Evolutionary conservation across 2,329 filamentous ascomycete species (phyloP).

Genomic region (Fusarium compactum): DNA sequence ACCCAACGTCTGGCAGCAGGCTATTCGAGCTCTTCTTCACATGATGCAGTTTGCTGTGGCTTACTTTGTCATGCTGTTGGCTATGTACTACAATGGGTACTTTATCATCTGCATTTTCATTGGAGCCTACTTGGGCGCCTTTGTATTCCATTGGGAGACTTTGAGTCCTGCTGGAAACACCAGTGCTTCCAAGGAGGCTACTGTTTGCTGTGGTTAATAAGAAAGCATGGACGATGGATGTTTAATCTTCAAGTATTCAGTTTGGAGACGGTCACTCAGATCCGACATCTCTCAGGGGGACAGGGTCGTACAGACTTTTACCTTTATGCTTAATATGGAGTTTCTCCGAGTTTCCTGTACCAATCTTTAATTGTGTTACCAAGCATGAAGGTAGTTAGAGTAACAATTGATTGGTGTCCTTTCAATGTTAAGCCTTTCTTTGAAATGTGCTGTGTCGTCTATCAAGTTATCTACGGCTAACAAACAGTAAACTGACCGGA

Average conservation of each 20-base stretch:
- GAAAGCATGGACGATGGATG: background rate
- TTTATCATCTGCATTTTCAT: slow-evolving; percentile 86
- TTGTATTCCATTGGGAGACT: slow-evolving; percentile 79
- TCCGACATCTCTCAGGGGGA: too few relatives aligned
- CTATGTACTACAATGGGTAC: slow-evolving; percentile 73
- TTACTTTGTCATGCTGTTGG: slow-evolving; percentile 79
- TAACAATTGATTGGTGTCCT: background rate
- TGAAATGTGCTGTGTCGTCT: background rate
- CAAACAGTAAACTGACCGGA: accelerated
- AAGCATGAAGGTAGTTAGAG: background rate
- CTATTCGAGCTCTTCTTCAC: slow-evolving; percentile 74
- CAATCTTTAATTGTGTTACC: background rate
- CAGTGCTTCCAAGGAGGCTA: slow-evolving; percentile 54
- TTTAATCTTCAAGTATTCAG: background rate
- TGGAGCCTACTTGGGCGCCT: slow-evolving; percentile 78
- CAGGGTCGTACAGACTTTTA: background rate
- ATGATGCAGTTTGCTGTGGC: slow-evolving; percentile 79
- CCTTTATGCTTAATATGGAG: background rate
- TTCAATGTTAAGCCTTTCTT: background rate
- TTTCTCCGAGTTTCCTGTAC: background rate
- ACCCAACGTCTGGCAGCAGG: slow-evolving; percentile 74
- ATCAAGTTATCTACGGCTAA: background rate
- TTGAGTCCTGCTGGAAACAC: slow-evolving; percentile 51
- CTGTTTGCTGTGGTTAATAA: slow-evolving; percentile 56
- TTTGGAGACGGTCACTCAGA: background rate